Percentiles rank a stretch among this genome's conserved stretches.
Evolutionary conservation across 75 land plant species (phyloP).

Genomic region (Cunninghamia lanceolata): DNA sequence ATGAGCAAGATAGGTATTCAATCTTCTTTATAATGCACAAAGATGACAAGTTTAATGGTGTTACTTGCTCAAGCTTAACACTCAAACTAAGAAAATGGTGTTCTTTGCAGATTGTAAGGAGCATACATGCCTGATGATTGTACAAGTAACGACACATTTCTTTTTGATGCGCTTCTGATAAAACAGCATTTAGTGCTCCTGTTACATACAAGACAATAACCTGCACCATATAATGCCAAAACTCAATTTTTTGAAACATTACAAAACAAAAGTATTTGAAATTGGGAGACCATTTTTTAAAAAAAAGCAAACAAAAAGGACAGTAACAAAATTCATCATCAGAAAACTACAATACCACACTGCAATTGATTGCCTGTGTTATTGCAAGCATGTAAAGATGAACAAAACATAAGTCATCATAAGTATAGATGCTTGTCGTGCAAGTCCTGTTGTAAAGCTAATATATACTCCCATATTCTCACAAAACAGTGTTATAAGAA

Average conservation of each 20-base stretch:
- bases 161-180: constrained; percentile 70
- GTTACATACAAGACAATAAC: constrained; percentile 75
- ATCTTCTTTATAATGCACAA: background rate
- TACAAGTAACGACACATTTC: constrained; percentile 87
- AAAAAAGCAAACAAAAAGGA: background rate
- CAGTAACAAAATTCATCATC: background rate
- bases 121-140: constrained; percentile 81
- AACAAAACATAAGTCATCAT: background rate
- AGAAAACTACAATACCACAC: background rate
- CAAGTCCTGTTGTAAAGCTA: background rate
- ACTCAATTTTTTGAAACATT: background rate
- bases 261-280: background rate
- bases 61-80: background rate
- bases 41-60: background rate
- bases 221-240: constrained; percentile 39
- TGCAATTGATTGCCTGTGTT: background rate
- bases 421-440: background rate
- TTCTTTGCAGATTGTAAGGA: background rate
- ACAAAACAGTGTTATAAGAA: background rate
- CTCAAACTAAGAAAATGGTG: background rate
- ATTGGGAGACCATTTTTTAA: background rate
- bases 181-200: constrained; percentile 73
- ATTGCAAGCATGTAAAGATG: background rate
- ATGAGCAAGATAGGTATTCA: background rate
- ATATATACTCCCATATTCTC: background rate